These are phyloP conservation scores for Solanum virginianum DNA, from an alignment of 257 asterid genomes.

Conservation along the genomic window DNA sequence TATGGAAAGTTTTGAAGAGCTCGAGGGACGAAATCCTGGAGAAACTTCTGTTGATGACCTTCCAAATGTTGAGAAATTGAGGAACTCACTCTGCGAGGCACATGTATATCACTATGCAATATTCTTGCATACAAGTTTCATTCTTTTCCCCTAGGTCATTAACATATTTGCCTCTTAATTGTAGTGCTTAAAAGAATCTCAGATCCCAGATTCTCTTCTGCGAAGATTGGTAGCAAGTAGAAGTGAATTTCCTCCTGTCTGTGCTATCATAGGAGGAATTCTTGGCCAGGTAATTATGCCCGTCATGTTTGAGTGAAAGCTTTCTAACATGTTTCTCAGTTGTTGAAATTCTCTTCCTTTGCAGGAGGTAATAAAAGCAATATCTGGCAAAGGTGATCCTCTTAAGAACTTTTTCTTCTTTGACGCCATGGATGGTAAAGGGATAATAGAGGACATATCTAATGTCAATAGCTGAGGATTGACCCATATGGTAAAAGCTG, in stretches of 20 bases:
- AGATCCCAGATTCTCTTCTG: slow-evolving; percentile 68
- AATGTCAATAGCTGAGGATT: slow-evolving; percentile 10
- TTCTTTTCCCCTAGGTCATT: background rate
- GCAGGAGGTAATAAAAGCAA: slow-evolving; percentile 89
- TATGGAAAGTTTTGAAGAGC: slow-evolving; percentile 77
- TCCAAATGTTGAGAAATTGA: slow-evolving; percentile 40
- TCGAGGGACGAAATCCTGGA: slow-evolving; percentile 56
- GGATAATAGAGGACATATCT: slow-evolving; percentile 64
- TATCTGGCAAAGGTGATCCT: slow-evolving; percentile 96
- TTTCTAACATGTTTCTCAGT: background rate
- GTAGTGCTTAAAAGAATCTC: slow-evolving; percentile 62
- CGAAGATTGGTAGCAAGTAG: slow-evolving; percentile 55
- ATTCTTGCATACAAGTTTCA: background rate
- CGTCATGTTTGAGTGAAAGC: background rate
- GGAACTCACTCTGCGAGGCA: slow-evolving; percentile 63
- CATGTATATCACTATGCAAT: slow-evolving; percentile 28
- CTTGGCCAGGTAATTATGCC: slow-evolving; percentile 74
- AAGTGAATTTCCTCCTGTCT: slow-evolving; percentile 85
- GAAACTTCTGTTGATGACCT: slow-evolving; percentile 66
- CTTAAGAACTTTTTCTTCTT: slow-evolving; percentile 84
- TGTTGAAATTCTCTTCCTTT: background rate
- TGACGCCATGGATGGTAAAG: slow-evolving; percentile 81
- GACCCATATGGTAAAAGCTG: background rate
- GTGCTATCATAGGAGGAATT: slow-evolving; percentile 86
- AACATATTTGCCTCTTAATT: background rate